Evolutionary conservation across 306 rosid species (phyloP).

Genomic region (Cucumis melo): DNA sequence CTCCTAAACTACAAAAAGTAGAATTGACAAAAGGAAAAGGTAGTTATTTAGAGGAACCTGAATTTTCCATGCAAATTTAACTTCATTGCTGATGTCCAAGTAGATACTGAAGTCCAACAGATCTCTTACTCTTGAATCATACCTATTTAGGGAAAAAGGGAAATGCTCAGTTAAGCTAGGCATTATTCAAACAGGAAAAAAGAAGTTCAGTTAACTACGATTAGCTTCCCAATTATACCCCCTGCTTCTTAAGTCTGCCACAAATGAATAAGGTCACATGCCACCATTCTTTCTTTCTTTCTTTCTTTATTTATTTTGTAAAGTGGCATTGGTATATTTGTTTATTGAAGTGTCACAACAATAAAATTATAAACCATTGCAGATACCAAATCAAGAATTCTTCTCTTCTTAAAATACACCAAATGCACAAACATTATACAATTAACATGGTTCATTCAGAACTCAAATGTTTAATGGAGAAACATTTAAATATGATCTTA

Average conservation of each 20-base stretch:
- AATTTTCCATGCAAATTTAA: slow-evolving; percentile 98
- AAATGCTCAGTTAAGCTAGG: background rate
- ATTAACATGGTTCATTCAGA: background rate
- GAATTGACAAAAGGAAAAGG: background rate
- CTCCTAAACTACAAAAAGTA: background rate
- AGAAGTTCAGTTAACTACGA: background rate
- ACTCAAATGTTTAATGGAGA: background rate
- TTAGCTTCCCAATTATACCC: background rate
- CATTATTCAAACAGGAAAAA: background rate
- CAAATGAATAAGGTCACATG: background rate
- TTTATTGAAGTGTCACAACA: background rate
- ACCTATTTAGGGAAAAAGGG: slow-evolving; percentile 27
- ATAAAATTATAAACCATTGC: background rate
- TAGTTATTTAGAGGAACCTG: slow-evolving; percentile 38
- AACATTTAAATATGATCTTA: background rate
- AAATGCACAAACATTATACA: background rate
- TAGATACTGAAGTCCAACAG: slow-evolving; percentile 95
- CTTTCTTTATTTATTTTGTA: background rate
- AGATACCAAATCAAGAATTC: background rate
- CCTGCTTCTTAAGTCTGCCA: background rate
- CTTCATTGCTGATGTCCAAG: slow-evolving; percentile 97
- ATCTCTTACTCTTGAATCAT: slow-evolving; percentile 75
- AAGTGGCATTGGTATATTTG: background rate
- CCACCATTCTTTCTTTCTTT: background rate
- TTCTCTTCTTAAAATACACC: background rate